These are phyloP conservation scores for Daldinia childiae DNA, from an alignment of 495 filamentous ascomycete species.

Conservation along the genomic window DNA sequence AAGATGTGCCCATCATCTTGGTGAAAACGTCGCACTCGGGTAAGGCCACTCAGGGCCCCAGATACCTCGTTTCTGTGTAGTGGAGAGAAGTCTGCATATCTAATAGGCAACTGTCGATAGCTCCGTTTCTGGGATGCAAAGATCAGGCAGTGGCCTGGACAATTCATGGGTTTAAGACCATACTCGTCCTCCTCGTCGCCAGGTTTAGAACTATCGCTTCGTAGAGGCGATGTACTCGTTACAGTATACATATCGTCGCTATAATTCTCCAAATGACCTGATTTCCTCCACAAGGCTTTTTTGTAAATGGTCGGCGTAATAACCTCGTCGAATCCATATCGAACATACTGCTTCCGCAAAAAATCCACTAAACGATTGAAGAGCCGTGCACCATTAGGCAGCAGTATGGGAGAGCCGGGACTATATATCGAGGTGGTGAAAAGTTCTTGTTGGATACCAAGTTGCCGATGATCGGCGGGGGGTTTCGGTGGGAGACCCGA, in stretches of 20 bases:
- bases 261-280: conserved; percentile 93
- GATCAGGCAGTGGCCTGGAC: conserved; percentile 91
- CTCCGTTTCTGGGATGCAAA: conserved; percentile 76
- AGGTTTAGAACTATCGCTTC: conserved; percentile 45
- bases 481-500: conserved; percentile 43
- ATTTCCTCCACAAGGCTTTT: conserved; percentile 85
- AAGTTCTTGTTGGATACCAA: conserved; percentile 76
- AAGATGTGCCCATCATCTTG: conserved; percentile 98
- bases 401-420: conserved; percentile 88
- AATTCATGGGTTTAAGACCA: conserved; percentile 97
- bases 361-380: conserved; percentile 89
- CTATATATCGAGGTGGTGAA: conserved; percentile 82
- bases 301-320: conserved; percentile 96
- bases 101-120: conserved; percentile 84
- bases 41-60: conserved; percentile 85
- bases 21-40: conserved; percentile 90
- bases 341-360: conserved; percentile 84
- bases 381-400: conserved; percentile 83
- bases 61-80: conserved; percentile 92
- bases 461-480: conserved; percentile 71
- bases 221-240: conserved; percentile 61
- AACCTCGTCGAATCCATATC: conserved; percentile 91
- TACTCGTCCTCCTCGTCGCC: conserved; percentile 77
- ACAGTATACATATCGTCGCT: conserved; percentile 96
- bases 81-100: conserved; percentile 93